Conservation (phyloP, 768 basidiomycete species). For the Tulasnella sp. region DNA sequence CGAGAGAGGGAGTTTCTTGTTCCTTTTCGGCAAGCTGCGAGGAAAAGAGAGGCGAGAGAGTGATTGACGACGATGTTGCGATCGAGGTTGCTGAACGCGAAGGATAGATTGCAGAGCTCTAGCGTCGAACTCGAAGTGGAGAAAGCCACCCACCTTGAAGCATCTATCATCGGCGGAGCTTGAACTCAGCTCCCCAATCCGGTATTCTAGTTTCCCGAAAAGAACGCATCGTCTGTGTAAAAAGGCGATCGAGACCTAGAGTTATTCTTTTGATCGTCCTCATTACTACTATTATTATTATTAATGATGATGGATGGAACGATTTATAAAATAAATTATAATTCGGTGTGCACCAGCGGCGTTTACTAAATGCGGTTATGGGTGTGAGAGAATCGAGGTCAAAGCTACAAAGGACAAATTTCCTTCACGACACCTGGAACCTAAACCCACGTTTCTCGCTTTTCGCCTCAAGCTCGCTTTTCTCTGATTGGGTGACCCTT, state of each 20-base stretch:
- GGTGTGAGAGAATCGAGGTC: neutral
- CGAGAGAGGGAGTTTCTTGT: neutral
- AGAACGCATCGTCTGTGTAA: neutral
- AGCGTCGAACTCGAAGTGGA: neutral
- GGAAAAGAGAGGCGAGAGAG: neutral
- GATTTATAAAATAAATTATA: neutral
- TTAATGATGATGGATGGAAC: neutral
- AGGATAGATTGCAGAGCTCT: neutral
- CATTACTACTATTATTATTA: neutral
- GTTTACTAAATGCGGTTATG: slow-evolving; percentile 2
- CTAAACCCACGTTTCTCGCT: neutral
- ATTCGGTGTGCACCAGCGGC: neutral
- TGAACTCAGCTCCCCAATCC: neutral
- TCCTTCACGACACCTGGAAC: neutral
- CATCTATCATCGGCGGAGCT: neutral
- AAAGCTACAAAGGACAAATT: neutral
- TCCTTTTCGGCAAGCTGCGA: neutral
- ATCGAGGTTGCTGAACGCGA: neutral
- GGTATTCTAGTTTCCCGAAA: slow-evolving; percentile 1
- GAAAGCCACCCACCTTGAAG: neutral
- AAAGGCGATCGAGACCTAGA: neutral
- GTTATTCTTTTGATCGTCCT: neutral
- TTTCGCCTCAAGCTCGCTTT: neutral
- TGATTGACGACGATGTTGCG: neutral
- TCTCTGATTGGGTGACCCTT: neutral